Evolutionary conservation across 495 filamentous ascomycete species (phyloP), one percentile per base, ranked within the genome.

Genomic region (Hypoxylon fragiforme): DNA sequence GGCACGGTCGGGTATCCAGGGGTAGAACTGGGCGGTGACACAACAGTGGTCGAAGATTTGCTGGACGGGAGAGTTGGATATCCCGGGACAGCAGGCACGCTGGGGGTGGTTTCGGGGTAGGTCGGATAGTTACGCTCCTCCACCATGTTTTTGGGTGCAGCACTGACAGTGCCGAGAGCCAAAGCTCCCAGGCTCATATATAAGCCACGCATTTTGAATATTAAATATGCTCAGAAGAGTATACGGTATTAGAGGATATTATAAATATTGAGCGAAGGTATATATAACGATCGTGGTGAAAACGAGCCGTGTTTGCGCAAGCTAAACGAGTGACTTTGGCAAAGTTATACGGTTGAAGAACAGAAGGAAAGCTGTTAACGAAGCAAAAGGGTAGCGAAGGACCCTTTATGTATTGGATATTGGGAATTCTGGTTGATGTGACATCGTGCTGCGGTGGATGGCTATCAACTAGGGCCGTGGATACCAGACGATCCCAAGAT

Each of bases 311-410:
- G 8, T 15, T 4, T 48, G 24, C 47, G 20, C 58, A 62, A 57
- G 58, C 44, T n/a, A 57, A 62, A 52, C 58, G 58, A 62, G 52
- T 57, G 58, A 62, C 58, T 57, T 57, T 52, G 38, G 43, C 48
- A 54, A 49, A 44, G 44, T 57, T 62, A 62, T 57, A 57, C 19
- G 26, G 32, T 37, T 50, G 21, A 51, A 44, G 42, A 44, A 30
- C 47, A 7, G 11, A 48, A 42, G 49, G 16, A 32, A 20, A 15
- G 45, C 34, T 32, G 42, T 16, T 3, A 21, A 32, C 7, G 44
- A 38, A 45, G 38, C 21, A 30, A 15, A 12, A 34, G 42, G 51
- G 48, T 12, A 39, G 58, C 42, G 43, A 47, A 22, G 26, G 37
- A 28, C 52, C 26, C 58, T 49, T 62, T 62, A 57, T 51, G 54